Base-by-base conservation (phyloP, 192 early-diverging fungal genomes). In the Mortierella antarctica region DNA sequence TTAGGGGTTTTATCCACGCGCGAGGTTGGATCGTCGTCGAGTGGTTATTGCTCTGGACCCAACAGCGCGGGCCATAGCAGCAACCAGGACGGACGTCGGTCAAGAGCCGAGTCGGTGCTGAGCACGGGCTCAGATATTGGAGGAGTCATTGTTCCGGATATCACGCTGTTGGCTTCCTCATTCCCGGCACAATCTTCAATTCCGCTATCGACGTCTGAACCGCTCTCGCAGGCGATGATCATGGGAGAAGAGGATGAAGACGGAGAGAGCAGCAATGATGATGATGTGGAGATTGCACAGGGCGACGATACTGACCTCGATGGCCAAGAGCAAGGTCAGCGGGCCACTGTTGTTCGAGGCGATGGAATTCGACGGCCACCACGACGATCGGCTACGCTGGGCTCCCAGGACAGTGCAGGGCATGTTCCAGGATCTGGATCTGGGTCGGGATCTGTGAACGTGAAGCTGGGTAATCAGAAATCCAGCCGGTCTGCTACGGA, bases 51-150 rank as follows among this genome's bases (percentile, higher is more conserved):
- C 20, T 79, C 75, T 50, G 75, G 64, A 50, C 75, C 75, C 7
- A 71, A 71, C 39, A 79, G 75, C 67, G 69, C 77, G 1, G 77
- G 77, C 10, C 67, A 70, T 45, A 65, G 57, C 39, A 78, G 62
- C n/a, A 46, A 45, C 20, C 69, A 61, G 15, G 70, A 68, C 40
- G 77, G 77, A 10, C 39, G 70, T 31, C 63, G 77, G 31, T 80
- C 70, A 15, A 70, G 70, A 10, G 77, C 77, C 15, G 77, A 71
- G 42, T 80, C 77, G 2, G 45, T 80, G 17, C 55, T 80, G 42
- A 80, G 70, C 47, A 72, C 77, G 39, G 77, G 77, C 14, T 80
- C 77, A 2, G 77, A 80, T 52, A 64, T 80, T 53, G 77, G 77
- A 57, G 77, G 70, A 5, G n/a, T 80, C 2, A 64, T 72, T 17